A percentile compares a stretch with the other conserved stretches of the same genome.
These are phyloP conservation scores for Sclerospora graminicola DNA, from an alignment of 352 stramenopile genomes.

Conservation along the genomic window DNA sequence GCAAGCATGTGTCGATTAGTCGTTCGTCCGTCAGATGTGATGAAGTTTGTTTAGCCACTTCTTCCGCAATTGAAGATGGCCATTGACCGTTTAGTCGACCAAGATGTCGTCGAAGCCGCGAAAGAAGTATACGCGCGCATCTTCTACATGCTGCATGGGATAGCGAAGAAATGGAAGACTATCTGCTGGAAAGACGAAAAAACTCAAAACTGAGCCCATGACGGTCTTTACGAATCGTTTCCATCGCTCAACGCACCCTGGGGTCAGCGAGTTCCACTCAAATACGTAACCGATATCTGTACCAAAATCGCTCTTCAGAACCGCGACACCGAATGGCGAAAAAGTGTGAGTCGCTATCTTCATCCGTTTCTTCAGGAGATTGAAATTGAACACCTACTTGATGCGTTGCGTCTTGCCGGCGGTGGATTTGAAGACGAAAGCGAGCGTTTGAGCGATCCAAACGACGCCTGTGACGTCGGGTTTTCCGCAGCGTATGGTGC, in stretches of 20 bases:
- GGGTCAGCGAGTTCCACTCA: constrained; percentile 36
- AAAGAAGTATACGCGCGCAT: constrained; percentile 46
- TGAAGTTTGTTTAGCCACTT: constrained; percentile 87
- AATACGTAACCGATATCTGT: constrained; percentile 56
- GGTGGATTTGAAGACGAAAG: constrained; percentile 45
- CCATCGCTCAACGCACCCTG: constrained; percentile 34
- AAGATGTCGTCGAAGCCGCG: constrained; percentile 77
- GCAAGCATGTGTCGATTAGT: constrained; percentile 90
- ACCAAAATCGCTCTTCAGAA: constrained; percentile 47
- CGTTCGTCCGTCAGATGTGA: constrained; percentile 76
- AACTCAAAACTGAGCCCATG: constrained; percentile 33
- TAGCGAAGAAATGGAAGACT: constrained; percentile 37
- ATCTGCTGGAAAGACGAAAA: constrained; percentile 48
- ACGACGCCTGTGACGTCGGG: constrained; percentile 60
- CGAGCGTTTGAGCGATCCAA: constrained; percentile 49
- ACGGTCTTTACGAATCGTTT: constrained; percentile 34
- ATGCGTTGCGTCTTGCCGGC: constrained; percentile 38
- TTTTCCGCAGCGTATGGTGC: constrained; percentile 71
- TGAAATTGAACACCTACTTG: constrained; percentile 38
- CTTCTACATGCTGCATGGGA: constrained; percentile 47
- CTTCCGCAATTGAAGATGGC: constrained; percentile 88
- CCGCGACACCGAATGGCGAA: constrained; percentile 42
- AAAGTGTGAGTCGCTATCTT: constrained; percentile 42
- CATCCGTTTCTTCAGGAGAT: constrained; percentile 42
- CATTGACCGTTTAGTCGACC: constrained; percentile 87